Percentiles rank a stretch among this genome's conserved stretches.
These are phyloP conservation scores for Verticillium nonalfalfae DNA, from an alignment of 2,329 filamentous ascomycete species.

Conservation along the genomic window DNA sequence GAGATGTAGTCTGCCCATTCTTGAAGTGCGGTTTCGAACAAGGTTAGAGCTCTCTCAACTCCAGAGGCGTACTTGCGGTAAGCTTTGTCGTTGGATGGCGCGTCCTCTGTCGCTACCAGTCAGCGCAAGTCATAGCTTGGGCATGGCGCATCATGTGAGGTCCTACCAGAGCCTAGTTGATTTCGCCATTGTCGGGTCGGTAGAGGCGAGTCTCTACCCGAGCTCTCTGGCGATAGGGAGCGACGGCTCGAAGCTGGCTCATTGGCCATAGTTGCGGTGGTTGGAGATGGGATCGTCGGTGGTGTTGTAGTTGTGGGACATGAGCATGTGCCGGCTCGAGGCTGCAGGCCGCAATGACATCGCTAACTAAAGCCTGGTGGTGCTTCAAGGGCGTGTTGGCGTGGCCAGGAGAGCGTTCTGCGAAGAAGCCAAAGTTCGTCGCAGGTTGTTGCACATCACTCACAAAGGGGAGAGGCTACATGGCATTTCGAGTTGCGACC, in stretches of 20 bases:
- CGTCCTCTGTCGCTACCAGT: conserved; percentile 37
- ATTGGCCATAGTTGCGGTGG: conserved; percentile 51
- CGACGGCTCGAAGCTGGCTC: conserved; percentile 51
- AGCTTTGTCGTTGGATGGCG: conserved; percentile 53
- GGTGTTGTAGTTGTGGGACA: conserved; percentile 4
- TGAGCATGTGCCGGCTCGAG: conserved; percentile 11
- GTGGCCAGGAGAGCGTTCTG: background rate
- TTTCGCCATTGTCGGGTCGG: conserved; percentile 66
- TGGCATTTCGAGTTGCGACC: background rate
- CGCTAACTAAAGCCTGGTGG: background rate
- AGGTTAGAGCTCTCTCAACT: conserved; percentile 77
- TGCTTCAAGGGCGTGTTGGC: background rate
- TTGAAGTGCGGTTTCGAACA: conserved; percentile 90
- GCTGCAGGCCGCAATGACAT: conserved; percentile 14
- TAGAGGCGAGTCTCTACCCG: conserved; percentile 71
- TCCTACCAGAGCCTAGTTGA: conserved; percentile 69
- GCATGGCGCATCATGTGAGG: background rate
- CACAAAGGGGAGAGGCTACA: background rate
- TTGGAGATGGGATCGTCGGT: conserved; percentile 1
- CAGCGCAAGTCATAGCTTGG: background rate
- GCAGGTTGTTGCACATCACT: background rate
- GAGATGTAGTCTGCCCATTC: conserved; percentile 99
- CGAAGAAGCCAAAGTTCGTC: background rate
- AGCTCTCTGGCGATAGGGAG: conserved; percentile 72
- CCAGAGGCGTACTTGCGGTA: conserved; percentile 86